Evolutionary conservation across 768 basidiomycete genomes (phyloP).

Genomic region (Pleurotus tuber-regium): DNA sequence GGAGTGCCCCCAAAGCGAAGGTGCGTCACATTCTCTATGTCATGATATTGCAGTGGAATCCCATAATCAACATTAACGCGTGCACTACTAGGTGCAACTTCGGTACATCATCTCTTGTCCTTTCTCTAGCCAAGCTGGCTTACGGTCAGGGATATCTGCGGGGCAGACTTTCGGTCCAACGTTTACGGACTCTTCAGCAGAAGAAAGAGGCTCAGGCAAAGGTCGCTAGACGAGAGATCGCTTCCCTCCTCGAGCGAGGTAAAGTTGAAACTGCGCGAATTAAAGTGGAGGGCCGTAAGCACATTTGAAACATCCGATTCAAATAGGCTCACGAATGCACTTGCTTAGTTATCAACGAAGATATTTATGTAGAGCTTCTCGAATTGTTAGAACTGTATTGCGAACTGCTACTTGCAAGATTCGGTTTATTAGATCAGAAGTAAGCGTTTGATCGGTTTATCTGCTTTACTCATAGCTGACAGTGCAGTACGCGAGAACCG

Average conservation of each 20-base stretch:
- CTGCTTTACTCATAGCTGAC: conserved; percentile 13
- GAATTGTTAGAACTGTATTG: conserved; percentile 94
- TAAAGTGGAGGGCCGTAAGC: conserved; percentile 80
- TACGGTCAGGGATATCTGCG: conserved; percentile 4
- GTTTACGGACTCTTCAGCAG: conserved; percentile 81
- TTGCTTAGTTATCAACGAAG: conserved; percentile 86
- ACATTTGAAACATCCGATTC: too few species aligned
- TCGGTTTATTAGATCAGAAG: conserved; percentile 89
- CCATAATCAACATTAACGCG: conserved; percentile 10
- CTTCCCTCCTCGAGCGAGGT: conserved; percentile 70
- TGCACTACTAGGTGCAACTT: conserved; percentile 49
- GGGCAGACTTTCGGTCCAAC: conserved; percentile 77
- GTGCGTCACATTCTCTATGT: conserved; percentile 21
- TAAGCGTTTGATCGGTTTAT: conserved; percentile 33
- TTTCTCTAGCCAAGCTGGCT: background rate
- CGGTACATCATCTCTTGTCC: conserved; percentile 27
- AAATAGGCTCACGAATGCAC: too few species aligned
- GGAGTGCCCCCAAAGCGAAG: conserved; percentile 66
- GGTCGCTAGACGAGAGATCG: conserved; percentile 74
- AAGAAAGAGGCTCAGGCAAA: conserved; percentile 87
- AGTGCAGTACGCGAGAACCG: conserved; percentile 68
- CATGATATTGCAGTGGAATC: background rate
- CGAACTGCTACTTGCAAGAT: conserved; percentile 90
- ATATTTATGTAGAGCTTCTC: conserved; percentile 81
- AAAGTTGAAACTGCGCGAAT: conserved; percentile 84